Base-by-base conservation (phyloP, 1,284 basidiomycete genomes). In the Cryptococcus hybrid region DNA sequence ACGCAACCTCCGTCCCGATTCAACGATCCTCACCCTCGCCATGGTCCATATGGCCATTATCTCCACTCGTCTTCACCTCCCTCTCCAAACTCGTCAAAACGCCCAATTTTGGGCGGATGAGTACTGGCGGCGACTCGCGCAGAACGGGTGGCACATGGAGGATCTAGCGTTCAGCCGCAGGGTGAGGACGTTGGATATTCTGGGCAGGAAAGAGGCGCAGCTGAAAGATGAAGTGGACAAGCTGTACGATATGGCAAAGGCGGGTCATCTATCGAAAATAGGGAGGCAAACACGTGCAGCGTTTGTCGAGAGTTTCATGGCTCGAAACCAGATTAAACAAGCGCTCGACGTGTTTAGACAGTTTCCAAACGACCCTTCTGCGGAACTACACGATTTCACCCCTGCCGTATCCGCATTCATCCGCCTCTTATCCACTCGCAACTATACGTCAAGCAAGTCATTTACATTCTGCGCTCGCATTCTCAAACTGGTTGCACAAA, bases 271-370 rank as follows among this genome's bases (percentile, higher is more conserved):
- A 30, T 59, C 57, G 3, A 40, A 36, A 9, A 56, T 61, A 7
- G 57, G 55, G n/a, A 24, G 46, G 11, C 38, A 47, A 42, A 61
- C 59, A 7, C 35, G 57, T 7, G 54, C 57, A 9, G 48, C 57
- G 9, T 64, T 64, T 44, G 50, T 64, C 6, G 52, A 55, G 12
- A 58, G 46, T 40, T 64, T 61, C 46, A 56, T 64, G 49, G 47
- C 38, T 9, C 13, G 38, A 2, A 42, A 50, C 5, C 9, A 52
- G 7, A 30, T 63, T 8, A 24, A 52, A 3, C n/a, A 50, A 13
- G 56, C 62, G 9, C 43, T 57, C 15, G 12, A 51, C 11, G 56
- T 58, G 6, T 54, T 60, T 13, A 12, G 24, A 12, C 35, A 12
- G 6, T 54, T 54, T 50, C 55, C 51, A 1, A 36, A 38, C 18